Evolutionary conservation across 306 rosid species (phyloP).

Genomic region (Quercus cerris): DNA sequence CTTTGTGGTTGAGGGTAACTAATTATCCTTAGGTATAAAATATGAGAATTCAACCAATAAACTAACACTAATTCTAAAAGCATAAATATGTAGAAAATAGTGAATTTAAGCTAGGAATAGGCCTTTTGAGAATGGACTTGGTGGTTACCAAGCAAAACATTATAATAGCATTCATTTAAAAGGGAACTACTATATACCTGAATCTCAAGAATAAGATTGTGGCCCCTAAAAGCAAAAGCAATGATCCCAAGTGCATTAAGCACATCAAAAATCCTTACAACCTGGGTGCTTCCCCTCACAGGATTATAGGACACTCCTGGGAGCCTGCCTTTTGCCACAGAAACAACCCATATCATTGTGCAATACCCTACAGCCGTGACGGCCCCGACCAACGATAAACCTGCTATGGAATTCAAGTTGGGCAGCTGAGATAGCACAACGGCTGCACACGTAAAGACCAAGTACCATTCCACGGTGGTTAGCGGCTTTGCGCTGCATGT

Average conservation of each 20-base stretch:
- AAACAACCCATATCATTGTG: constrained; percentile 39
- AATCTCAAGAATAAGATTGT: constrained; percentile 51
- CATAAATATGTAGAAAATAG: too few species aligned
- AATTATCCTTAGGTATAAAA: too few species aligned
- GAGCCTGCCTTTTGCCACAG: constrained; percentile 44
- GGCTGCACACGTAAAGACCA: constrained; percentile 47
- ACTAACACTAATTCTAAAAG: too few species aligned
- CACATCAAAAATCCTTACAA: constrained; percentile 18
- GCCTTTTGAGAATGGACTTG: too few species aligned
- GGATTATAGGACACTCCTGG: constrained; percentile 34
- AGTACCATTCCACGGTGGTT: constrained; percentile 52
- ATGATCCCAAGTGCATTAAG: constrained; percentile 49
- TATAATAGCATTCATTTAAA: not conserved
- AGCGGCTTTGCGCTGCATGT: constrained; percentile 42
- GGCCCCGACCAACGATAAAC: constrained; percentile 47
- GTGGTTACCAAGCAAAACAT: not conserved
- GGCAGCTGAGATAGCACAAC: constrained; percentile 48
- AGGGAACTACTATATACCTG: constrained; percentile 31
- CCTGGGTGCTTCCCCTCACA: not conserved
- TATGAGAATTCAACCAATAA: too few species aligned
- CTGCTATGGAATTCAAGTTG: constrained; percentile 51
- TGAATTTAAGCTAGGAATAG: too few species aligned
- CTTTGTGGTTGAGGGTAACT: too few species aligned
- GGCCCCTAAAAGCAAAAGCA: constrained; percentile 57
- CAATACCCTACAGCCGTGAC: constrained; percentile 51